Percentiles rank a stretch among this genome's conserved stretches.
These are phyloP conservation scores for Stylonectria norvegica DNA, from an alignment of 2,329 filamentous ascomycete genomes.

Conservation along the genomic window DNA sequence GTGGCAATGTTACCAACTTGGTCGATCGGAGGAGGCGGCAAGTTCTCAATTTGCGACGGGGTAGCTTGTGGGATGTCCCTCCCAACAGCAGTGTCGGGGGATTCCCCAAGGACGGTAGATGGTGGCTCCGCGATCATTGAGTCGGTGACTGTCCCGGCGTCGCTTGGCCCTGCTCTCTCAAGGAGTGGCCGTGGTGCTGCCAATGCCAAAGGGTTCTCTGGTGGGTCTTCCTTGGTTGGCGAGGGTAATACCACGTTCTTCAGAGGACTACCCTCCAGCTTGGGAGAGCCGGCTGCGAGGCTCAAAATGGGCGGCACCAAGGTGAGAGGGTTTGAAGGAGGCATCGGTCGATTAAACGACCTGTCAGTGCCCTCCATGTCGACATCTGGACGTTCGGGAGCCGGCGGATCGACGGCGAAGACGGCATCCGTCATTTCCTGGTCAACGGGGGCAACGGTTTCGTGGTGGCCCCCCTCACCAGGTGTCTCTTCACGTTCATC, in stretches of 20 bases:
- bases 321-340: constrained; percentile 30
- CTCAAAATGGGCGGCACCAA: constrained; percentile 27
- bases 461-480: constrained; percentile 24
- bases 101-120: constrained; percentile 30
- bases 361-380: constrained; percentile 27
- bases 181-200: constrained; percentile 1
- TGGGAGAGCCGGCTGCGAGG: constrained; percentile 30
- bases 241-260: constrained; percentile 50
- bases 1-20: constrained; percentile 39
- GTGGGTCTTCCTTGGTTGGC: constrained; percentile 36
- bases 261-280: constrained; percentile 49
- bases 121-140: constrained; percentile 31
- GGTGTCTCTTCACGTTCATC: constrained; percentile 46
- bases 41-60: constrained; percentile 16
- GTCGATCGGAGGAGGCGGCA: constrained; percentile 37
- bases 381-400: constrained; percentile 17
- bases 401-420: constrained; percentile 22
- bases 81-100: constrained; percentile 25
- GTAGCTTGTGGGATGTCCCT: constrained; percentile 24
- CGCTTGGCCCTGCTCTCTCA: neutral
- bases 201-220: constrained; percentile 10
- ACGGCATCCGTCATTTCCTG: constrained; percentile 37
- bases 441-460: constrained; percentile 31
- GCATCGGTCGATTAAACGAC: constrained; percentile 19
- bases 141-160: constrained; percentile 20